These are phyloP conservation scores for Chaetomiaceae sp. DNA, from an alignment of 2,329 filamentous ascomycete species.

Conservation along the genomic window DNA sequence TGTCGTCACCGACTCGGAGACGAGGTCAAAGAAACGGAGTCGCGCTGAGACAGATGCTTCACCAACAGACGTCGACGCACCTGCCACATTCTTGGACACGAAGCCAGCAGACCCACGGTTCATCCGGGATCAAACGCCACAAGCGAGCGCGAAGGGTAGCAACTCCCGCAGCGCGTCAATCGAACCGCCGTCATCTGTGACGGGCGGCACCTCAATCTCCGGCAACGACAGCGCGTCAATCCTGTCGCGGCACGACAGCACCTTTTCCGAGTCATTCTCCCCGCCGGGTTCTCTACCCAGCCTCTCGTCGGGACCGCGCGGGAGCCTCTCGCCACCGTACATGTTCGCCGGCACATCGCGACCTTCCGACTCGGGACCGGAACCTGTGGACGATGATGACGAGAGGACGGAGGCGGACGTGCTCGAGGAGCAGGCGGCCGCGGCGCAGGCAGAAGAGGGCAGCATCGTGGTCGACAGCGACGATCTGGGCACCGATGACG, in stretches of 20 bases:
- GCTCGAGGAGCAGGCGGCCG: conserved; percentile 24
- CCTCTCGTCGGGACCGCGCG: neutral
- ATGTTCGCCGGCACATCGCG: conserved; percentile 1
- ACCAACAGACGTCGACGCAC: neutral
- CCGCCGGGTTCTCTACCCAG: conserved; percentile 3
- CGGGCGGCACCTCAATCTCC: neutral
- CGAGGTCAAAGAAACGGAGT: conserved; percentile 11
- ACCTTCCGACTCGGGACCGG: neutral
- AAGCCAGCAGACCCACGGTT: neutral
- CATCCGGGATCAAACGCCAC: neutral
- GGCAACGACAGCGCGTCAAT: conserved; percentile 8
- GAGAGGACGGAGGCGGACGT: conserved; percentile 12
- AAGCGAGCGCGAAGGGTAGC: neutral
- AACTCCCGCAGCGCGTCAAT: neutral
- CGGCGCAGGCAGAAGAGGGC: conserved; percentile 28
- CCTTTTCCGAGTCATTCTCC: conserved; percentile 2
- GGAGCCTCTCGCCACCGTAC: conserved; percentile 12
- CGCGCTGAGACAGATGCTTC: conserved; percentile 10
- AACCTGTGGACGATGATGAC: conserved; percentile 4
- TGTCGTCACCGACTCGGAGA: neutral
- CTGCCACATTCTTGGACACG: neutral
- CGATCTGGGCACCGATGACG: conserved; percentile 29
- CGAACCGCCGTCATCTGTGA: conserved; percentile 1
- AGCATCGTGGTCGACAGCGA: conserved; percentile 30
- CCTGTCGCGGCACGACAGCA: conserved; percentile 6